Percentiles rank a stretch among this genome's conserved stretches.
phyloP scores from a whole-genome alignment of 495 filamentous ascomycete species.

The Trichocladium uniseriatum region DNA sequence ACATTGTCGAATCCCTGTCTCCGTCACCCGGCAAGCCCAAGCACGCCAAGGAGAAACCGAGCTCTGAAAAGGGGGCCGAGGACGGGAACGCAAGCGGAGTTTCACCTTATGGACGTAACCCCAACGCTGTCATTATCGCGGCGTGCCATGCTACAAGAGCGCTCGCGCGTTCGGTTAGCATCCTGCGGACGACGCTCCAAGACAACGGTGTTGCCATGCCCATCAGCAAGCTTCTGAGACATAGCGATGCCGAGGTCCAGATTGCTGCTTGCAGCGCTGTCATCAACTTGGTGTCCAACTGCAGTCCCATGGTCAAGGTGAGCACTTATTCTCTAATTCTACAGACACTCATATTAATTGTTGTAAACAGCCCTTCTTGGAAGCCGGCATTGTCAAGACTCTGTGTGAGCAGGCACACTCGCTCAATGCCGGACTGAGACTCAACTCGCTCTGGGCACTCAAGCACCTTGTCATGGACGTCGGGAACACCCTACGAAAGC shows the following conservation, averaged over 20 bases:
- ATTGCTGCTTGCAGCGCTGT: conserved; percentile 74
- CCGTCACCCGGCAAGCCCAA: conserved; percentile 39
- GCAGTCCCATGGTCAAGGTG: conserved; percentile 84
- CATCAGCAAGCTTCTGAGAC: conserved; percentile 64
- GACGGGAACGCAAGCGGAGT: not conserved
- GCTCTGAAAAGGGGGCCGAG: conserved; percentile 9
- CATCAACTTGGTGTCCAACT: conserved; percentile 75
- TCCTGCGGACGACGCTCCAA: conserved; percentile 74
- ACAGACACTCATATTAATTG: conserved; percentile 17
- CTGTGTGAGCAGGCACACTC: conserved; percentile 81
- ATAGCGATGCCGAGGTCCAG: conserved; percentile 71
- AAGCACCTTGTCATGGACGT: conserved; percentile 73
- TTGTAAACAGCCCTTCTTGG: conserved; percentile 52
- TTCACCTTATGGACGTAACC: conserved; percentile 35
- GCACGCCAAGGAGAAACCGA: conserved; percentile 18
- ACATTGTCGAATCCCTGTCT: conserved; percentile 75
- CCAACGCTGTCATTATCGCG: conserved; percentile 62
- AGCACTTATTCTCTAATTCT: conserved; percentile 24
- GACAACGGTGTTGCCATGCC: conserved; percentile 76
- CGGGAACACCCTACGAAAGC: conserved; percentile 59
- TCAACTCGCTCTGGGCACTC: conserved; percentile 84
- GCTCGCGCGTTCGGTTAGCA: conserved; percentile 72
- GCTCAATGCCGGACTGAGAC: conserved; percentile 56
- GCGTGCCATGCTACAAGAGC: conserved; percentile 72
- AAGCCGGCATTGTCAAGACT: conserved; percentile 64